Base-by-base conservation (phyloP, 116 monocot genomes). In the Dioscorea cayenensis region DNA sequence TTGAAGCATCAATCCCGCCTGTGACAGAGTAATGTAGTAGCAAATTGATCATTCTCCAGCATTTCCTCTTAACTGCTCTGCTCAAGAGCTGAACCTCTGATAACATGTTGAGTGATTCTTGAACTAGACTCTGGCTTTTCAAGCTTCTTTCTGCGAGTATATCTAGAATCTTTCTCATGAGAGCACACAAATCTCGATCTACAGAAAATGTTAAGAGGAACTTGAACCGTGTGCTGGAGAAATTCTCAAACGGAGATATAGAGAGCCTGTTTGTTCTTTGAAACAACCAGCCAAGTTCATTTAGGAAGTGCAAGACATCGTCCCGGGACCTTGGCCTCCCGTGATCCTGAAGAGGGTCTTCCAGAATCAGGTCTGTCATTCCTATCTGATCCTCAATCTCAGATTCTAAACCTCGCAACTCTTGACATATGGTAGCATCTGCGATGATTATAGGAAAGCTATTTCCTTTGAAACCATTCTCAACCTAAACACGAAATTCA, bases 201-300 rank as follows among this genome's bases (percentile, higher is more conserved):
- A 84, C 83, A 37, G 93, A 81, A 75, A 97, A 93, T 76, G 72
- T 67, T 18, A 97, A 64, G 19, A 97, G 86, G 75, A 82, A 86
- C 78, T 90, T 90, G 79, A 92, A 90, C 36, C 93, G 82, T 37
- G 43, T 21, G 49, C 32, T 76, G 9, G 93, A 90, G 75, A 93
- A 97, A 60, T 83, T 78, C 2, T 67, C 20, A 32, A 43, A 64
- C 11, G 49, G 18, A 22, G 72, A 16, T 5, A 2, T 14, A 55
- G 55, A 55, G 17, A 19, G 55, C 16, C 55, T 55, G 55, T 55
- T 69, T n/a, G 60, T 85, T 48, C 78, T 97, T 71, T 97, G 97
- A 66, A 97, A 90, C 36, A 97, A 83, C 97, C 97, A 97, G 11
- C 97, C 93, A 65, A 97, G 88, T 77, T 97, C 97, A 71, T 97